Evolutionary conservation across 768 basidiomycete genomes (phyloP), one percentile per base, ranked within the genome.

Genomic region (Roridomyces roridus): DNA sequence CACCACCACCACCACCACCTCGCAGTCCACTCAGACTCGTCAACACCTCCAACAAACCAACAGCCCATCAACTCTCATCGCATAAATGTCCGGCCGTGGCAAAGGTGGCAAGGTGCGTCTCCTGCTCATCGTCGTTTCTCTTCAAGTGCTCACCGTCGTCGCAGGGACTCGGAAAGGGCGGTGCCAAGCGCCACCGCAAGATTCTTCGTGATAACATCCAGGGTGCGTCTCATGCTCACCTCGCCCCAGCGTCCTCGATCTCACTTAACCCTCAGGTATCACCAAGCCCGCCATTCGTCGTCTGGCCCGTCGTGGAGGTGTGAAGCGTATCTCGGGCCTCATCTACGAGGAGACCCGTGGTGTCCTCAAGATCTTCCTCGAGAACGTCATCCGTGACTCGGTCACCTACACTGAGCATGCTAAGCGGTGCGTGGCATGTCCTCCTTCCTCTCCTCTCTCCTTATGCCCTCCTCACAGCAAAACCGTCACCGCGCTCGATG

Each of bases 321-420:
- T 96, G 71, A 96, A 96, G 85, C 87, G 92, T 91, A 92, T 93
- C 69, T 91, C 88, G 37, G 31, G 31, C 7, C 31, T 34, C 31
- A 34, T 34, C 31, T 34, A 34, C 7, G 31, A 34, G 31, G 31
- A 96, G 85, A 95, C 94, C 51, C 87, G 89, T 73, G 92, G 92
- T 82, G 93, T 96, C 28, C 83, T 96, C 65, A 96, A 96, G 81
- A 89, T 93, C 69, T 96, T 93, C 87, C 83, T 94, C 45, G 91
- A 93, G 79, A 91, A 89, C 65, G 88, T 89, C 64, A 96, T 96
- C 70, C 91, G 94, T 66, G 95, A 96, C 72, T 95, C 94, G 46
- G 95, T 96, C 64, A 96, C 94, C 73, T 96, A 97, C 85, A 97
- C 95, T 50, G 95, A 97, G 75, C 95, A 97, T 75, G 94, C 95